A percentile compares a stretch with the other conserved stretches of the same genome.
These are phyloP conservation scores for Diaporthe ilicicola DNA, from an alignment of 2,329 filamentous ascomycete species.

Conservation along the genomic window DNA sequence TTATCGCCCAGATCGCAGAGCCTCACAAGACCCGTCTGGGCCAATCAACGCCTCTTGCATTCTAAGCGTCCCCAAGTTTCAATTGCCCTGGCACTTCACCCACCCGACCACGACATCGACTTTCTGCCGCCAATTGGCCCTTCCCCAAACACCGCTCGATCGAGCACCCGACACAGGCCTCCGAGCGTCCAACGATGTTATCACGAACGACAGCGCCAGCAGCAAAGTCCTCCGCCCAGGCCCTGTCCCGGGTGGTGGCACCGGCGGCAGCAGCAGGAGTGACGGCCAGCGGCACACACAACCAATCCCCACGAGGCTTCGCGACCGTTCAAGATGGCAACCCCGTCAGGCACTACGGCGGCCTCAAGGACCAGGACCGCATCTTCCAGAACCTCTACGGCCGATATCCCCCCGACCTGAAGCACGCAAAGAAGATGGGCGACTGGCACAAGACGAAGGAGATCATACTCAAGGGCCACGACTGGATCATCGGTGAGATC, in stretches of 20 bases:
- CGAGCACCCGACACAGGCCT: constrained; percentile 43
- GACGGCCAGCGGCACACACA: constrained; percentile 57
- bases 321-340: constrained; percentile 81
- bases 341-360: constrained; percentile 80
- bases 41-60: constrained; percentile 35
- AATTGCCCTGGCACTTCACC: constrained; percentile 30
- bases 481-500: constrained; percentile 98
- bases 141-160: constrained; percentile 43
- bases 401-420: constrained; percentile 88
- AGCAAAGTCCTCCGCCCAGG: constrained; percentile 50
- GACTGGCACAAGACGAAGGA: constrained; percentile 99
- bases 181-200: constrained; percentile 48
- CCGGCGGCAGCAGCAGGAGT: constrained; percentile 27
- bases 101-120: constrained; percentile 21
- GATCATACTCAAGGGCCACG: constrained; percentile 94
- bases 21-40: constrained; percentile 11
- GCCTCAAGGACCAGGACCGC: constrained; percentile 93
- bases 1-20: constrained; percentile 5
- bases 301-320: constrained; percentile 69
- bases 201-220: constrained; percentile 52
- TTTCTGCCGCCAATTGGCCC: constrained; percentile 43
- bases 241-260: constrained; percentile 48
- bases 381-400: constrained; percentile 99
- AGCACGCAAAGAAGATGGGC: constrained; percentile 96
- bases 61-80: constrained; percentile 35